Evolutionary conservation across 306 rosid genomes (phyloP).

Genomic region (Lagenaria siceraria): DNA sequence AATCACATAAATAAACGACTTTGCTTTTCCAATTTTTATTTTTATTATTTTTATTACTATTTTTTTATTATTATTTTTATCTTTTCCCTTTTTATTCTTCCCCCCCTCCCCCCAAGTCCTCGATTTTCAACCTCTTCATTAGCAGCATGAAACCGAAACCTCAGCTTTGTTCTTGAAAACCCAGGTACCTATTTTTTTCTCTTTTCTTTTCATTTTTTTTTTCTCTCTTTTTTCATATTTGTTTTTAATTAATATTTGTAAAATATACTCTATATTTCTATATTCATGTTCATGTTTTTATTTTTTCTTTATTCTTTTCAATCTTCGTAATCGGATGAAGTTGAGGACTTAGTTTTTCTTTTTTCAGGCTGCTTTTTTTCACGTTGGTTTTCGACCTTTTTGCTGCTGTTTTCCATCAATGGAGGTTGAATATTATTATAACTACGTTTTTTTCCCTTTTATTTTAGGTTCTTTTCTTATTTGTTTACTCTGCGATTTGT

Average conservation of each 20-base stretch:
- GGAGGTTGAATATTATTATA: neutral
- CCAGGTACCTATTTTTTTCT: neutral
- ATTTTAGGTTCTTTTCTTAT: neutral
- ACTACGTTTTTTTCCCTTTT: neutral
- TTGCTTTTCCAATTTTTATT: neutral
- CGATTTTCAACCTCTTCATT: neutral
- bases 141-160: neutral
- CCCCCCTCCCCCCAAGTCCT: conserved; percentile 3
- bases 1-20: neutral
- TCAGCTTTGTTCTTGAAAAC: neutral
- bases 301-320: neutral
- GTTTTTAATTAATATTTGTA: neutral
- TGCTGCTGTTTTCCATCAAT: neutral
- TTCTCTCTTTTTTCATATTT: neutral
- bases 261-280: neutral
- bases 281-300: neutral
- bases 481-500: neutral
- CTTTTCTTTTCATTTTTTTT: neutral
- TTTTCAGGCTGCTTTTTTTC: neutral
- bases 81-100: neutral
- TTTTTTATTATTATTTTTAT: neutral
- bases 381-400: neutral
- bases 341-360: neutral
- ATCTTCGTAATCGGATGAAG: conserved; percentile 4
- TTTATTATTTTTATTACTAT: neutral